These are phyloP conservation scores for Zoysia matrella DNA, from an alignment of 202 grass and related monocot species.

Conservation along the genomic window DNA sequence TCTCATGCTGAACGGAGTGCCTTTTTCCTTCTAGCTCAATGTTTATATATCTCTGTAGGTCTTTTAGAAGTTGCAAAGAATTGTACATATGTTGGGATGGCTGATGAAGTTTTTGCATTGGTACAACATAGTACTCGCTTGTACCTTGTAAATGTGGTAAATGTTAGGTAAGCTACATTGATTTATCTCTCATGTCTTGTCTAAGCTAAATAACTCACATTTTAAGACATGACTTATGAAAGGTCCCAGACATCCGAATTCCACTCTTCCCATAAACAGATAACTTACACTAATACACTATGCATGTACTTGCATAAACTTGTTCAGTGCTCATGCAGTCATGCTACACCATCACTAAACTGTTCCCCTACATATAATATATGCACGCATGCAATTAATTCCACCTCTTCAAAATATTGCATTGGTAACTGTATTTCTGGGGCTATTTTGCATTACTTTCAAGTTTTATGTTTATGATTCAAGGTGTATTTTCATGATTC, in stretches of 20 bases:
- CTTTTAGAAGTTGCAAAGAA: slow-evolving; percentile 86
- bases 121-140: slow-evolving; percentile 80
- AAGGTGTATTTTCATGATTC: slow-evolving; percentile 30
- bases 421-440: slow-evolving; percentile 21
- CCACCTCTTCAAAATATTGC: slow-evolving; percentile 38
- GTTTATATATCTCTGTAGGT: slow-evolving; percentile 56
- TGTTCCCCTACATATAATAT: slow-evolving; percentile 27
- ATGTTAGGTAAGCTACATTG: slow-evolving; percentile 62
- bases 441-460: slow-evolving; percentile 7
- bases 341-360: slow-evolving; percentile 16
- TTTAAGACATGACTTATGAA: slow-evolving; percentile 14
- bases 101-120: slow-evolving; percentile 84
- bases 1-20: slow-evolving; percentile 23
- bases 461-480: not conserved
- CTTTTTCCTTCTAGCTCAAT: slow-evolving; percentile 43
- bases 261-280: slow-evolving; percentile 1
- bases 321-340: not conserved
- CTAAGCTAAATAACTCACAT: slow-evolving; percentile 5
- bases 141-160: slow-evolving; percentile 93
- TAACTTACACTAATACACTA: slow-evolving; percentile 3
- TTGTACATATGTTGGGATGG: slow-evolving; percentile 93
- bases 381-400: not conserved
- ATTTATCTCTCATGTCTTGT: slow-evolving; percentile 18
- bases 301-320: not conserved
- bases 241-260: slow-evolving; percentile 7